Evolutionary conservation across 108 stramenopile species (phyloP).

Genomic region (Hondaea fermentalgiana): DNA sequence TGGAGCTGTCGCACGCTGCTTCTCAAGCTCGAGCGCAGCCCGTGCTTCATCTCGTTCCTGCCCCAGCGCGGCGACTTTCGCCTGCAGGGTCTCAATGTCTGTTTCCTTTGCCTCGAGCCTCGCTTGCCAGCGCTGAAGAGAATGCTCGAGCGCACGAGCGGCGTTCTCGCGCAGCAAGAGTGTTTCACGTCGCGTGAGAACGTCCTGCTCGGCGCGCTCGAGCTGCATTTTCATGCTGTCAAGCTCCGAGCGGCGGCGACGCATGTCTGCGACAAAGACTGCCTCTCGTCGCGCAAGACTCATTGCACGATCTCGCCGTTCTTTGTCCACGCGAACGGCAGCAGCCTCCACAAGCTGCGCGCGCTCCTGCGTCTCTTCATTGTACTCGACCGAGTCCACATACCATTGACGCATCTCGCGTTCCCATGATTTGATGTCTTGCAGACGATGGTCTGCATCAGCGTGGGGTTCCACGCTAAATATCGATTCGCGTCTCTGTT

Average conservation of each 20-base stretch:
- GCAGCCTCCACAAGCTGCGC: not conserved
- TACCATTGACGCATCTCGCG: not conserved
- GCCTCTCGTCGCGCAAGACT: not conserved
- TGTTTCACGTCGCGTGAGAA: not conserved
- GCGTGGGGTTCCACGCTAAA: too few relatives aligned
- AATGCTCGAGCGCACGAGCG: not conserved
- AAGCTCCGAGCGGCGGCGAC: not conserved
- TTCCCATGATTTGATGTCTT: not conserved
- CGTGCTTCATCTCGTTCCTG: not conserved
- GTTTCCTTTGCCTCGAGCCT: not conserved
- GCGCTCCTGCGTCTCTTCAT: not conserved
- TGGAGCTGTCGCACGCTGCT: not conserved
- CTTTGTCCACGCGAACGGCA: not conserved
- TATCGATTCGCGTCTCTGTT: too few relatives aligned
- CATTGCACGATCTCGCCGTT: not conserved
- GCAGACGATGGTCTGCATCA: not conserved
- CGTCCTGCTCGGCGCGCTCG: not conserved
- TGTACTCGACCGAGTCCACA: not conserved
- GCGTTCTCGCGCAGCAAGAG: not conserved
- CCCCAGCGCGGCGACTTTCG: not conserved
- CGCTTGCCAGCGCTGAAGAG: not conserved
- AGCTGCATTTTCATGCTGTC: not conserved
- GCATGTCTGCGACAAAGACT: not conserved
- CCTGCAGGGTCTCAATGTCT: not conserved
- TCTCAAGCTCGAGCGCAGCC: not conserved